Evolutionary conservation across 164 flowering plant genomes (phyloP).

Genomic region (Pachysandra terminalis): DNA sequence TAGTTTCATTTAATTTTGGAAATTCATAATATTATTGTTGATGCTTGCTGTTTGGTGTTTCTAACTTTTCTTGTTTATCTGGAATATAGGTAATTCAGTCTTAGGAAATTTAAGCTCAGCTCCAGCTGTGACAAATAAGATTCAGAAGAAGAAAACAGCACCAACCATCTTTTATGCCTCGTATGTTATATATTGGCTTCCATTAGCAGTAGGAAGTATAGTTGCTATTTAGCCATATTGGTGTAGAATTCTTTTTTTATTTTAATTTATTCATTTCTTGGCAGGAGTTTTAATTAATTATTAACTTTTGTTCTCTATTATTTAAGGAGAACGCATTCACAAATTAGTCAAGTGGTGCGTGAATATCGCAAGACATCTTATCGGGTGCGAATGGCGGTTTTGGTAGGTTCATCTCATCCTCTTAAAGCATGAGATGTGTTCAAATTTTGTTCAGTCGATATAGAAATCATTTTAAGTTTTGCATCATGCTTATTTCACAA

Average conservation of each 20-base stretch:
- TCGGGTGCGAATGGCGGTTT: constrained; percentile 86
- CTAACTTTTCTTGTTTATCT: background rate
- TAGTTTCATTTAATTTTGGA: too few species aligned
- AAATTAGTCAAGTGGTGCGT: constrained; percentile 80
- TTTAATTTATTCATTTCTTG: background rate
- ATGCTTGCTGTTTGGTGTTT: background rate
- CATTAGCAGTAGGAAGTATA: background rate
- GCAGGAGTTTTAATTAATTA: background rate
- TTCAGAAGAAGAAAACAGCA: constrained; percentile 32
- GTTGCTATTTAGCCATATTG: background rate
- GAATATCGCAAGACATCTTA: constrained; percentile 88
- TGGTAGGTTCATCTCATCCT: constrained; percentile 46
- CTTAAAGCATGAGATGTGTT: background rate
- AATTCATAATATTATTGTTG: background rate
- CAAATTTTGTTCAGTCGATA: background rate
- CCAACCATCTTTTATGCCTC: constrained; percentile 77
- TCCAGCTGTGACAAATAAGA: constrained; percentile 28
- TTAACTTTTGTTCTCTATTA: constrained; percentile 10
- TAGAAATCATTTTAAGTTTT: too few species aligned
- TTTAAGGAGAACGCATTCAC: constrained; percentile 93
- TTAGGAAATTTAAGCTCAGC: constrained; percentile 23
- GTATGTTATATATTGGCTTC: constrained; percentile 39
- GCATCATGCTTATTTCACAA: background rate
- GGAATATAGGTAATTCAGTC: constrained; percentile 26
- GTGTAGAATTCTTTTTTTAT: background rate